These are phyloP conservation scores for Colletotrichum sp. DNA, from an alignment of 2,329 filamentous ascomycete genomes.

Conservation along the genomic window DNA sequence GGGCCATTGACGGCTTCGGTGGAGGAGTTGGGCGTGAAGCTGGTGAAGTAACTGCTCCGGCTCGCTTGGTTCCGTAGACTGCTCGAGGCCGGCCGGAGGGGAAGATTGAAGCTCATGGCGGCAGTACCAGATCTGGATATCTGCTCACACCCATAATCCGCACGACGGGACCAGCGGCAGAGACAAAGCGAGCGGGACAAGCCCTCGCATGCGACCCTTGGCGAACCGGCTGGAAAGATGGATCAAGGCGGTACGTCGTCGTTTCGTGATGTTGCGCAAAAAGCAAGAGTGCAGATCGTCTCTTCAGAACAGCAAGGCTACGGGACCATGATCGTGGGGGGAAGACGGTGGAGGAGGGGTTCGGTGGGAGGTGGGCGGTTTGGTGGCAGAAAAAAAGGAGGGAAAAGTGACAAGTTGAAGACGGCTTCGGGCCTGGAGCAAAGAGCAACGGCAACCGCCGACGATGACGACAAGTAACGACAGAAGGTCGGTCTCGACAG, in stretches of 20 bases:
- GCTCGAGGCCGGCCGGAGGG: conserved; percentile 51
- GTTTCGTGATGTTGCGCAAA: background rate
- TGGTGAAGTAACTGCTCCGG: conserved; percentile 61
- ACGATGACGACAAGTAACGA: conserved; percentile 11
- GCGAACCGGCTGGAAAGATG: background rate
- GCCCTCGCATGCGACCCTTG: conserved; percentile 1
- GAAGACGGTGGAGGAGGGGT: conserved; percentile 14
- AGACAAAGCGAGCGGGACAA: conserved; percentile 12
- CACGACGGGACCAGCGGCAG: background rate
- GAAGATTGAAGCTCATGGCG: conserved; percentile 57
- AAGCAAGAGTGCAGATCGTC: conserved; percentile 1
- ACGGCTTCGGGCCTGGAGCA: background rate
- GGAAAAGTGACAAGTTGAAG: conserved; percentile 8
- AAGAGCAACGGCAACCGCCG: background rate
- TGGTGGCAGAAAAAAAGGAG: conserved; percentile 14
- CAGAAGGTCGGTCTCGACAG: background rate
- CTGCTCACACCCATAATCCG: conserved; percentile 19
- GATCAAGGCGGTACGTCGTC: background rate
- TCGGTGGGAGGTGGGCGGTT: conserved; percentile 4
- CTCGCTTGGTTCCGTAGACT: conserved; percentile 60
- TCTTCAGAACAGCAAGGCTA: conserved; percentile 20
- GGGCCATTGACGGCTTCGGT: conserved; percentile 69
- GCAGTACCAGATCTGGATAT: conserved; percentile 14
- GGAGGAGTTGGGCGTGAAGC: conserved; percentile 59
- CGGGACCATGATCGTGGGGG: conserved; percentile 18